Evolutionary conservation across 441 rosid genomes (phyloP).

Genomic region (Manihot esculenta): DNA sequence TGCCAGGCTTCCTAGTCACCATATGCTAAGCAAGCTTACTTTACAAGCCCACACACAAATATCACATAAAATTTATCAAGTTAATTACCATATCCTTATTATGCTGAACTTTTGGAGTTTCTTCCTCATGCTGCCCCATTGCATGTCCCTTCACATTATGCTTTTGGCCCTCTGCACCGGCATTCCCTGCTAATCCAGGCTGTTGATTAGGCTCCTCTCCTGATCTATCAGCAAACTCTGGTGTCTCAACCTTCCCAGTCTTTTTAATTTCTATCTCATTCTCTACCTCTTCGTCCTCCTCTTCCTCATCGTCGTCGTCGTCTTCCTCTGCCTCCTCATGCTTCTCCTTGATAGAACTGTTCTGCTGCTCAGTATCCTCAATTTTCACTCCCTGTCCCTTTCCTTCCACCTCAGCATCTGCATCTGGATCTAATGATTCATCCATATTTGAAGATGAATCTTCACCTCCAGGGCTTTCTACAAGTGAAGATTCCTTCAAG

Average conservation of each 20-base stretch:
- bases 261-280: slow-evolving; percentile 39
- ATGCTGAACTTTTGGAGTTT: slow-evolving; percentile 39
- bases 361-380: slow-evolving; percentile 44
- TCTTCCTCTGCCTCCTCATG: slow-evolving; percentile 44
- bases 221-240: slow-evolving; percentile 33
- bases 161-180: slow-evolving; percentile 29
- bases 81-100: slow-evolving; percentile 54
- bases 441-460: slow-evolving; percentile 70
- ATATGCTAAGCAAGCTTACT: background rate
- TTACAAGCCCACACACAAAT: background rate
- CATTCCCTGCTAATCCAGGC: slow-evolving; percentile 38
- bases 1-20: background rate
- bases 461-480: slow-evolving; percentile 62
- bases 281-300: slow-evolving; percentile 56
- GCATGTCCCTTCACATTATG: slow-evolving; percentile 35
- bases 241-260: slow-evolving; percentile 36
- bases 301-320: slow-evolving; percentile 43
- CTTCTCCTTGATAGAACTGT: slow-evolving; percentile 37
- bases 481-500: slow-evolving; percentile 58
- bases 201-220: slow-evolving; percentile 46
- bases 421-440: slow-evolving; percentile 64
- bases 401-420: slow-evolving; percentile 57
- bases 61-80: background rate
- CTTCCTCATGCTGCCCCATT: slow-evolving; percentile 43
- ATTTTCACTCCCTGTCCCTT: slow-evolving; percentile 42